These are phyloP conservation scores for Fusarium pseudocircinatum DNA, from an alignment of 2,329 filamentous ascomycete species.

Conservation along the genomic window DNA sequence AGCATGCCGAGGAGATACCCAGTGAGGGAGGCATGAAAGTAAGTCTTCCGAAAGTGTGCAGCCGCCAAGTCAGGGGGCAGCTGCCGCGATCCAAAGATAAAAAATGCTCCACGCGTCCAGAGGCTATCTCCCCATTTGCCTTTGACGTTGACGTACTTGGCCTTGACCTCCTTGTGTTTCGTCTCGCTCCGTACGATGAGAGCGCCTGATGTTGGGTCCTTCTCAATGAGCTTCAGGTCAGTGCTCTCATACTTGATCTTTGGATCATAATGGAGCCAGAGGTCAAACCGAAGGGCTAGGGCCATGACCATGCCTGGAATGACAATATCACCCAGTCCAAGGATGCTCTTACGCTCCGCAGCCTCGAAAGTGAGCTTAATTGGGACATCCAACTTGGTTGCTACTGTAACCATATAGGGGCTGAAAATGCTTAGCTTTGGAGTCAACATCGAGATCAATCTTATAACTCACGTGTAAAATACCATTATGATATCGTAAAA, in stretches of 20 bases:
- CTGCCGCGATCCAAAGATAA: conserved; percentile 35
- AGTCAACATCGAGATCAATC: not conserved
- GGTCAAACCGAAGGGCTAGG: conserved; percentile 88
- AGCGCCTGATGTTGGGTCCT: conserved; percentile 47
- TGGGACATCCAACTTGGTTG: conserved; percentile 87
- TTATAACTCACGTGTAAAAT: conserved; percentile 74
- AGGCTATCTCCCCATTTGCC: conserved; percentile 85
- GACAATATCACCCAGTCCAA: conserved; percentile 94
- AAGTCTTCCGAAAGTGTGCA: conserved; percentile 78
- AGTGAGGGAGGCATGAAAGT: conserved; percentile 79
- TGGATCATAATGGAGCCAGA: conserved; percentile 82
- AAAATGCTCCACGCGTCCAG: conserved; percentile 67
- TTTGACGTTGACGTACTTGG: conserved; percentile 66
- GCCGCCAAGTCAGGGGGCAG: conserved; percentile 50
- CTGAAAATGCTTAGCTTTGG: conserved; percentile 51
- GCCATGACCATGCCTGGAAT: conserved; percentile 91
- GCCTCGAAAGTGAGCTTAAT: conserved; percentile 85
- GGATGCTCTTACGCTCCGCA: conserved; percentile 78
- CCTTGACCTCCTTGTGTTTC: conserved; percentile 61
- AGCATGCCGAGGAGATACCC: conserved; percentile 85
- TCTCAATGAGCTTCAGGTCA: conserved; percentile 48
- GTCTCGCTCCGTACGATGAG: conserved; percentile 49
- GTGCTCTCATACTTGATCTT: conserved; percentile 63
- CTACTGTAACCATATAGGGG: conserved; percentile 87
- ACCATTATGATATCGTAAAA: conserved; percentile 96